These are phyloP conservation scores for Haematococcus sp. DNA, from an alignment of 139 green algal genomes.

Conservation along the genomic window DNA sequence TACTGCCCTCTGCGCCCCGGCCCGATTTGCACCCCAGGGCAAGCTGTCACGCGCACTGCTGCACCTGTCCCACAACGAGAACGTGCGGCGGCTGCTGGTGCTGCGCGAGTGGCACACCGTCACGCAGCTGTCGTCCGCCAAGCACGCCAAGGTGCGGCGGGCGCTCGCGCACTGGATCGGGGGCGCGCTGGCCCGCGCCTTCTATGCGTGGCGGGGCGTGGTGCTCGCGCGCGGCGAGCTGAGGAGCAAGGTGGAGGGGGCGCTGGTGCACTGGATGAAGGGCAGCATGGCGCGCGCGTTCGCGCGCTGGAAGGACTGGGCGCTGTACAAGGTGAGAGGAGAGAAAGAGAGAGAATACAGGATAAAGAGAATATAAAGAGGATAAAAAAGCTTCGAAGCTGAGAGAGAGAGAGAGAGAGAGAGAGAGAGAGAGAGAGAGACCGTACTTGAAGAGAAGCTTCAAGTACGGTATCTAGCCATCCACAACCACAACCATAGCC, in stretches of 20 bases:
- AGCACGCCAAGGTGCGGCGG: constrained; percentile 13
- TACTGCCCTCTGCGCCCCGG: background rate
- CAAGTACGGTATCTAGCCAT: no score
- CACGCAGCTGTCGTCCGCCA: background rate
- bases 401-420: background rate
- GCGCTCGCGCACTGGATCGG: constrained; percentile 24
- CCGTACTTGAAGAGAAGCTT: no score
- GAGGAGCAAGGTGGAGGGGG: background rate
- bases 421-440: background rate
- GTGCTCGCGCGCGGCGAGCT: background rate
- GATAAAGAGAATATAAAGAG: no score
- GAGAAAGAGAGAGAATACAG: background rate
- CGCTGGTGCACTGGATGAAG: constrained; percentile 18
- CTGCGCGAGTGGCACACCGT: constrained; percentile 15
- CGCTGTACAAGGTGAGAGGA: constrained; percentile 18
- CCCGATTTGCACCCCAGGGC: background rate
- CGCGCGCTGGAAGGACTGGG: constrained; percentile 13
- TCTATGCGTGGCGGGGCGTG: background rate
- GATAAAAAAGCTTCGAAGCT: no score
- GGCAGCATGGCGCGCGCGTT: constrained; percentile 6
- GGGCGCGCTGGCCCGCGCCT: background rate
- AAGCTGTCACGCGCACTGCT: constrained; percentile 14
- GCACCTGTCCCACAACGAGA: background rate
- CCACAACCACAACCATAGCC: no score
- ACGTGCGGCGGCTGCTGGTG: background rate